A percentile compares a stretch with the other conserved stretches of the same genome.
Evolutionary conservation across 192 early-diverging fungal genomes (phyloP).

Genomic region (Coemansia nantahalensis): DNA sequence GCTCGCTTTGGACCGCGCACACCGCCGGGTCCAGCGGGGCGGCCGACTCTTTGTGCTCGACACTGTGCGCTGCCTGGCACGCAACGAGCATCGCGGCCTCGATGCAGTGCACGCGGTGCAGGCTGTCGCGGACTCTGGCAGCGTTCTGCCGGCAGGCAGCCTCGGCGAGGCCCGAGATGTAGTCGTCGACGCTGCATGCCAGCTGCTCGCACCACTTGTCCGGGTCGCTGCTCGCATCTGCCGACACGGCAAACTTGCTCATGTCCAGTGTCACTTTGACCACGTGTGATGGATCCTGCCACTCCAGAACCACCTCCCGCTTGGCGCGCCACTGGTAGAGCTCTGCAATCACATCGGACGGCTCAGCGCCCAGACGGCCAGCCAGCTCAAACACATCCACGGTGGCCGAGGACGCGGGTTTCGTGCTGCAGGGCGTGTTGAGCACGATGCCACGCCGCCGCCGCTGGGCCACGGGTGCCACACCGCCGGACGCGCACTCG

Average conservation of each 20-base stretch:
- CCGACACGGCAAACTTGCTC: conserved; percentile 20
- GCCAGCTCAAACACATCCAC: conserved; percentile 42
- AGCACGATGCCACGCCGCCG: not conserved
- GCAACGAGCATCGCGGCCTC: conserved; percentile 24
- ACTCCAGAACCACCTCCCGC: conserved; percentile 35
- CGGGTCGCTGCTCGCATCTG: too few relatives aligned
- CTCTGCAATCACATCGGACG: conserved; percentile 24
- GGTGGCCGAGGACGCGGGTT: not conserved
- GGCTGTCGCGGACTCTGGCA: conserved; percentile 18
- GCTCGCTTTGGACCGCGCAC: conserved; percentile 5
- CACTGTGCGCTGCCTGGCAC: not conserved
- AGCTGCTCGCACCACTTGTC: conserved; percentile 19
- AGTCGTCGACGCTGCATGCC: conserved; percentile 19
- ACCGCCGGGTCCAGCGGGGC: not conserved
- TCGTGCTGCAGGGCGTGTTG: conserved; percentile 9
- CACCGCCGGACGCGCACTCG: conserved; percentile 2
- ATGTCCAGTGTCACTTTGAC: conserved; percentile 29
- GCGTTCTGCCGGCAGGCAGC: conserved; percentile 23
- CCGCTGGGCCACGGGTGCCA: not conserved
- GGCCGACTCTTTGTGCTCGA: not conserved
- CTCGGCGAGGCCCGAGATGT: conserved; percentile 23
- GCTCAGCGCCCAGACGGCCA: not conserved
- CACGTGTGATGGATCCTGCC: conserved; percentile 43
- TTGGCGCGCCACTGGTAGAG: conserved; percentile 46
- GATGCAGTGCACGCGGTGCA: conserved; percentile 17